These are phyloP conservation scores for Pisolithus marmoratus DNA, from an alignment of 768 basidiomycete species.

Conservation along the genomic window DNA sequence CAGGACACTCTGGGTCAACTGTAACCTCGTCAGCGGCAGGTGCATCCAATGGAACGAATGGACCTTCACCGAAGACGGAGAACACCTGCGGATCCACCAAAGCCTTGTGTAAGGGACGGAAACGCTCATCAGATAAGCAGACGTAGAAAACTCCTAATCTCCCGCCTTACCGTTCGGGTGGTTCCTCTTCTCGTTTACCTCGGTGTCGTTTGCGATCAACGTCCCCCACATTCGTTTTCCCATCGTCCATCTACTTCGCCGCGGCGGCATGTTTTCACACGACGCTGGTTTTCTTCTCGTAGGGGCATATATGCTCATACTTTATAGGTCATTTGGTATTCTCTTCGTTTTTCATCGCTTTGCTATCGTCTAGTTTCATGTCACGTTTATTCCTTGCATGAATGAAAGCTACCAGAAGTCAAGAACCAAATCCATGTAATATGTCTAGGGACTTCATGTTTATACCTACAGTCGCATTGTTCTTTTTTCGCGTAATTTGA, in stretches of 20 bases:
- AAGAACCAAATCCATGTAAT: no score
- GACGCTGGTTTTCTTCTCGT: neutral
- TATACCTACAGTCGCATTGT: no score
- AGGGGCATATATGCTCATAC: neutral
- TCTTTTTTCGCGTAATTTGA: no score
- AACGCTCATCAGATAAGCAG: neutral
- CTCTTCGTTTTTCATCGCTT: neutral
- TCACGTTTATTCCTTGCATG: no score
- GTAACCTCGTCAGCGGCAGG: neutral
- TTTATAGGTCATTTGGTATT: neutral
- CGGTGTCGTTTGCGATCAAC: neutral
- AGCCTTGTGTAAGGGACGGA: neutral
- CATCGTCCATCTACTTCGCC: neutral
- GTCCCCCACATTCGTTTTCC: neutral
- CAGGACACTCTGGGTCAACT: neutral
- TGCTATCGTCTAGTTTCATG: neutral
- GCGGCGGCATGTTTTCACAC: neutral
- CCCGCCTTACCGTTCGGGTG: neutral
- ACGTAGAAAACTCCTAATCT: neutral
- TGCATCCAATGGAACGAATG: neutral
- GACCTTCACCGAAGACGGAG: neutral
- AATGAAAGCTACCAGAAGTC: no score
- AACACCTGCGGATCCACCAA: neutral
- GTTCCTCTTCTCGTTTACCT: neutral
- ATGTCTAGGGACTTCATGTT: no score